Evolutionary conservation across 1,284 basidiomycete species (phyloP), one percentile per base, ranked within the genome.

Genomic region (Salmacisia buchloeana): DNA sequence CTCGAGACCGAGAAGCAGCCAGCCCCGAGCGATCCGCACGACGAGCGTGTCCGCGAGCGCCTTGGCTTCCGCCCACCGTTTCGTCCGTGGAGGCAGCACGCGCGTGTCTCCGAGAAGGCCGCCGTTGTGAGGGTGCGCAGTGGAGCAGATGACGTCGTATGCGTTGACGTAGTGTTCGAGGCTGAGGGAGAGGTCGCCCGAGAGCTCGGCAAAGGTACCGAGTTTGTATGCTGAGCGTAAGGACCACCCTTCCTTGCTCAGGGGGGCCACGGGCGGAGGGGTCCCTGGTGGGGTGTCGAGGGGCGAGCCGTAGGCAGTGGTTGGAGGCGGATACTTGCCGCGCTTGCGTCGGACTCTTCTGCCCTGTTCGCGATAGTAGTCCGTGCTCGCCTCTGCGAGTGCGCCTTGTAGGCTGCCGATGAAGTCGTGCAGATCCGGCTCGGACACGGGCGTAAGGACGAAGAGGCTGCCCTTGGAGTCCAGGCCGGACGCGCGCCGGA

Each of bases 221-320:
- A 94, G 89, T 82, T 97, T 98, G 83, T 92, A 97, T 79, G 96
- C 92, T 75, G 94, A 94, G 23, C 94, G 84, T n/a, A 94, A 91
- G 0, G 88, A 89, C 93, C 94, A 97, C 0, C 94, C 94, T 79
- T 92, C 89, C 0, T 89, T 85, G 18, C 88, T 83, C 5, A 97
- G 67, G 56, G 81, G 80, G 52, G 38, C 21, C n/a, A 58, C 38
- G 21, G 35, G 56, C 15, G 38, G 34, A 25, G 33, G 33, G 35
- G 58, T 43, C 6, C 36, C 35, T 12, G 27, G n/a, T 3, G 56
- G 34, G 7, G 23, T 39, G 25, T 36, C 35, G 18, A n/a, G 29
- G 35, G 34, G 56, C 33, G 49, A 54, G 29, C 49, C 49, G 29
- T 70, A 52, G 5, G 71, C 67, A 1, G 69, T 68, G 2, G 70